Percentiles rank a stretch among this genome's conserved stretches.
Evolutionary conservation across 1,284 basidiomycete species (phyloP).

Genomic region (Ustilago lituana): DNA sequence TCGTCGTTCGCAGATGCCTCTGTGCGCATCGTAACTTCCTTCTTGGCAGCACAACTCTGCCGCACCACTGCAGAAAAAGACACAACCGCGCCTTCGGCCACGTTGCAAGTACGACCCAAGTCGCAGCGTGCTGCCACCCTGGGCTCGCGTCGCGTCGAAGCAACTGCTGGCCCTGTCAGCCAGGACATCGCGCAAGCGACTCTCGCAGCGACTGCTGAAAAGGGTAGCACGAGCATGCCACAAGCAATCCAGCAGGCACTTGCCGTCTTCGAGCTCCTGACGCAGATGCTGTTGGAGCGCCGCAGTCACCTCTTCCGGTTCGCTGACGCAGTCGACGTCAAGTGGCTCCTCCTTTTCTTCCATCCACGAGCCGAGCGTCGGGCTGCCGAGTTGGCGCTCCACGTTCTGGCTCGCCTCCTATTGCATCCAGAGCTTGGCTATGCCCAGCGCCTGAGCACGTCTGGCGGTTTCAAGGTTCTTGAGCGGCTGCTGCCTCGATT

Average conservation of each 20-base stretch:
- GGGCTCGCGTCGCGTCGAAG: background rate
- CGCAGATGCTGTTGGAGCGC: slow-evolving; percentile 39
- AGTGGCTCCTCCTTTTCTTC: slow-evolving; percentile 60
- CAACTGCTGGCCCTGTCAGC: too few relatives aligned
- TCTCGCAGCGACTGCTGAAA: background rate
- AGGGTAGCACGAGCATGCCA: too few relatives aligned
- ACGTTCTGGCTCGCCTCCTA: slow-evolving; percentile 46
- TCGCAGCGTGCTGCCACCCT: slow-evolving; percentile 13
- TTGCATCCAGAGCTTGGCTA: slow-evolving; percentile 20
- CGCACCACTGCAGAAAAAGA: slow-evolving; percentile 62
- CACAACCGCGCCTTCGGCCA: slow-evolving; percentile 25
- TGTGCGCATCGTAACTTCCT: slow-evolving; percentile 85
- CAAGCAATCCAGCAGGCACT: slow-evolving; percentile 17
- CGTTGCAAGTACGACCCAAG: slow-evolving; percentile 1
- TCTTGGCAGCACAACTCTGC: slow-evolving; percentile 83
- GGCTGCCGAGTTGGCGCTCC: slow-evolving; percentile 40
- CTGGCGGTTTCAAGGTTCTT: slow-evolving; percentile 78
- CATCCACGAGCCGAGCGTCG: slow-evolving; percentile 49
- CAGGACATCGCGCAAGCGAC: background rate
- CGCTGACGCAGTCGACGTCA: slow-evolving; percentile 45
- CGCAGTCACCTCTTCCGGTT: slow-evolving; percentile 39
- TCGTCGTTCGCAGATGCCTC: slow-evolving; percentile 77
- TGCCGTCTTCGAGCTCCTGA: slow-evolving; percentile 46
- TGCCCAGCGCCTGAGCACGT: slow-evolving; percentile 73
- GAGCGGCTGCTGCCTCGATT: slow-evolving; percentile 78